These are phyloP conservation scores for Coix lacrymajobi DNA, from an alignment of 176 grass and related monocot genomes.

Conservation along the genomic window DNA sequence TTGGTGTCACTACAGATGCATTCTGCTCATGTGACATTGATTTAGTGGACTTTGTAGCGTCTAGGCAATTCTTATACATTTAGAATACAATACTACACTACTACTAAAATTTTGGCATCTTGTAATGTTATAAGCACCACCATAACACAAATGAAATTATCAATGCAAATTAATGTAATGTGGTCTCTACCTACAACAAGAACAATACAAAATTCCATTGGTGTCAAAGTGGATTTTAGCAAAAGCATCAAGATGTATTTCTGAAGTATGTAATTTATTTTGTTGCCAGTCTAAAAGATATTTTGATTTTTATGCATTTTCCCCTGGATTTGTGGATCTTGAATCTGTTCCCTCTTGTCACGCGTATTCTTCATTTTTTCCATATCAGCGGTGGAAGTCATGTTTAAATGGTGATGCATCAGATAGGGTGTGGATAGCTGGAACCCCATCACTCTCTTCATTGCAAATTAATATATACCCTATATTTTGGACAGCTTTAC, in stretches of 20 bases:
- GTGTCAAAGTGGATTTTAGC: not conserved
- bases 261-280: not conserved
- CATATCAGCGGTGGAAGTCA: constrained; percentile 5
- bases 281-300: not conserved
- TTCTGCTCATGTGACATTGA: not conserved
- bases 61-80: not conserved
- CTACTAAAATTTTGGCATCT: not conserved
- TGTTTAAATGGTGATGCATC: not conserved
- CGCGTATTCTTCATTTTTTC: not conserved
- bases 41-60: not conserved
- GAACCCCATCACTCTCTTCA: not conserved
- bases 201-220: not conserved
- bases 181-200: not conserved
- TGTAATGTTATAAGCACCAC: not conserved
- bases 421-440: not conserved
- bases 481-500: constrained; percentile 1
- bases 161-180: not conserved
- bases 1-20: too few relatives aligned
- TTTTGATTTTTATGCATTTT: not conserved
- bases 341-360: not conserved
- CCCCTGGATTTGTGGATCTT: not conserved
- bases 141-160: not conserved
- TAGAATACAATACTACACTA: not conserved
- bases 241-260: not conserved
- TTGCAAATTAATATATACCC: not conserved